Percentiles rank a stretch among this genome's conserved stretches.
phyloP scores from a whole-genome alignment of 1,139 yeast genomes.

The Hansenula lynferdii region DNA sequence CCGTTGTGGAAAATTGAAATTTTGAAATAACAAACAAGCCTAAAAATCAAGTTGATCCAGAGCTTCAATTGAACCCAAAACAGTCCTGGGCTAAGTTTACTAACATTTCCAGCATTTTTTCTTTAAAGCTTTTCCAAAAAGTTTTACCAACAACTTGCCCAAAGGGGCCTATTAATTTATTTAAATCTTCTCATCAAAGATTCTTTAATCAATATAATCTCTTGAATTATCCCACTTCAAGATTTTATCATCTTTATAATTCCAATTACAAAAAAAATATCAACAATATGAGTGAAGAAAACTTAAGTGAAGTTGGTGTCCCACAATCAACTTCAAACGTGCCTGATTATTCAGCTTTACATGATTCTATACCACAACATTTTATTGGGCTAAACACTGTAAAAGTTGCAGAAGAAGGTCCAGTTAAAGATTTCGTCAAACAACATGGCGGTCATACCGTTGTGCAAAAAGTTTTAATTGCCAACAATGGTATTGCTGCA shows the following conservation, averaged over 20 bases:
- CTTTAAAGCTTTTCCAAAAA: background rate
- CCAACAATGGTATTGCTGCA: constrained; percentile 99
- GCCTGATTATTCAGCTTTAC: constrained; percentile 30
- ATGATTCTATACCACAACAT: constrained; percentile 52
- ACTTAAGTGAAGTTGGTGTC: constrained; percentile 29
- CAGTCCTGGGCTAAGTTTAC: background rate
- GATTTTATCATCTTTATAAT: background rate
- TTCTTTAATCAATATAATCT: too few species aligned
- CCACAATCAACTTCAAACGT: constrained; percentile 24
- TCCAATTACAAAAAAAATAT: background rate
- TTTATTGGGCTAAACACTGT: constrained; percentile 80
- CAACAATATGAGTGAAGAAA: constrained; percentile 32
- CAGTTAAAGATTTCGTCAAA: constrained; percentile 81
- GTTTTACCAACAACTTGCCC: background rate
- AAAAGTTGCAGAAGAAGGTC: constrained; percentile 60
- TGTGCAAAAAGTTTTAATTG: constrained; percentile 81
- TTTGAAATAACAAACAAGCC: too few species aligned
- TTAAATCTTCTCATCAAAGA: background rate
- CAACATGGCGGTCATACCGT: constrained; percentile 94
- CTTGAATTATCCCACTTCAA: background rate
- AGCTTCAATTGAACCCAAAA: background rate
- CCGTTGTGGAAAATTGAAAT: too few species aligned
- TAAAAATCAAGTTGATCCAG: too few species aligned
- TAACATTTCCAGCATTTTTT: background rate
- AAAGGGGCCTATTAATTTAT: background rate